Conservation (phyloP, 148 eudicot genomes). For the Suaeda aralocaspica region DNA sequence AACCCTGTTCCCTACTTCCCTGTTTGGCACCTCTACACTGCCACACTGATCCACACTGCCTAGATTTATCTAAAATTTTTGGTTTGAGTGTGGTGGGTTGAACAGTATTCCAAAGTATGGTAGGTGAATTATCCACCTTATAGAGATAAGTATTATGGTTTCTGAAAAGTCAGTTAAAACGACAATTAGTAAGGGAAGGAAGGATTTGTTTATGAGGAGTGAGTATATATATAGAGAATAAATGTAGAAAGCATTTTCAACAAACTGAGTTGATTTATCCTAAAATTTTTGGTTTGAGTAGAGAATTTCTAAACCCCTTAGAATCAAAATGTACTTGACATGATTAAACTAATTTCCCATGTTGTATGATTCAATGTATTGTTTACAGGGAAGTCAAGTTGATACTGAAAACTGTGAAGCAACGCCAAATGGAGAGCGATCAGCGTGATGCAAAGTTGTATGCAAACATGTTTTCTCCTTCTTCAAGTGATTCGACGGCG, state of each 20-base stretch:
- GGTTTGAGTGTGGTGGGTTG: neutral
- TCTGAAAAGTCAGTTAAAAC: neutral
- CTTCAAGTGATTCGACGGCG: constrained; percentile 31
- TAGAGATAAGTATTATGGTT: neutral
- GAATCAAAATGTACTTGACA: neutral
- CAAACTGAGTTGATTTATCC: neutral
- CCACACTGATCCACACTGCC: neutral
- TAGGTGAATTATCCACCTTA: neutral
- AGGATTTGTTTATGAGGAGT: too few relatives aligned
- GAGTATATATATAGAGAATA: too few relatives aligned
- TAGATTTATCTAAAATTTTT: too few relatives aligned
- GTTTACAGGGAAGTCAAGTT: constrained; percentile 55
- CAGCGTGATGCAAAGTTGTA: constrained; percentile 55
- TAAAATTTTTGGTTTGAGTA: neutral
- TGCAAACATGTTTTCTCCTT: constrained; percentile 46
- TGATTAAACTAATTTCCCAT: neutral
- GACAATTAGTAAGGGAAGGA: neutral
- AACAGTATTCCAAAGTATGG: neutral
- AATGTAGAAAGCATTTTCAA: neutral
- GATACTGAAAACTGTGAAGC: constrained; percentile 43
- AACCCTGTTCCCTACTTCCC: neutral
- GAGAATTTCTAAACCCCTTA: neutral
- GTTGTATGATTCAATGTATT: neutral
- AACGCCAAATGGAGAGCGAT: constrained; percentile 53
- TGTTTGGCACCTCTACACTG: neutral